Evolutionary conservation across 2,329 filamentous ascomycete species (phyloP).

Genomic region (Westerdykella sp.): DNA sequence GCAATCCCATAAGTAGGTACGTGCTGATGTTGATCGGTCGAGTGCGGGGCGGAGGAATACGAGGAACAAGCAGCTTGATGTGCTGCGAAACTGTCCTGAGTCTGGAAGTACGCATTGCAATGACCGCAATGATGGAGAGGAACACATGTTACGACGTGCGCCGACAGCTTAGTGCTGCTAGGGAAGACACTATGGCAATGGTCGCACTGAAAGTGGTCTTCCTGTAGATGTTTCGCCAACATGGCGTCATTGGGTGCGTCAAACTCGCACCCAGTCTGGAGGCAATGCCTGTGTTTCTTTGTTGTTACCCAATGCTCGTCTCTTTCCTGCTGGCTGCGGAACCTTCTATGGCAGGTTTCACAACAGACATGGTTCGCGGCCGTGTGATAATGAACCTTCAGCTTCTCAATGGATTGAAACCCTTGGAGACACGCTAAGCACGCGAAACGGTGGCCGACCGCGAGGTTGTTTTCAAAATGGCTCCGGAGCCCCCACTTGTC

Average conservation of each 20-base stretch:
- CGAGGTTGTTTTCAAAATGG: slow-evolving; percentile 30
- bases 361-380: slow-evolving; percentile 27
- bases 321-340: slow-evolving; percentile 25
- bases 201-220: slow-evolving; percentile 28
- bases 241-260: slow-evolving; percentile 14
- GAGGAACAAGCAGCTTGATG: slow-evolving; percentile 20
- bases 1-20: slow-evolving; percentile 22
- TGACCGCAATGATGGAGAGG: slow-evolving; percentile 15
- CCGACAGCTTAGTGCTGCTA: slow-evolving; percentile 22
- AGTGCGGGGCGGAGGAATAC: slow-evolving; percentile 18
- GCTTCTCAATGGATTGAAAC: slow-evolving; percentile 15
- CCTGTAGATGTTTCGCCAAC: slow-evolving; percentile 20
- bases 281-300: slow-evolving; percentile 26
- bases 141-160: slow-evolving; percentile 18
- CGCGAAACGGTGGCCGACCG: slow-evolving; percentile 21
- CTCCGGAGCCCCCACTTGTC: slow-evolving; percentile 28
- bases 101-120: slow-evolving; percentile 15
- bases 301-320: slow-evolving; percentile 30
- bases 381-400: slow-evolving; percentile 20
- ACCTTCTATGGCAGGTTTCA: slow-evolving; percentile 20
- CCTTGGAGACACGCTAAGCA: slow-evolving; percentile 26
- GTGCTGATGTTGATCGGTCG: slow-evolving; percentile 19
- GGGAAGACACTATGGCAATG: slow-evolving; percentile 24
- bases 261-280: slow-evolving; percentile 29
- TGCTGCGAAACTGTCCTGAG: slow-evolving; percentile 12